Evolutionary conservation across 2,329 filamentous ascomycete species (phyloP), one percentile per base, ranked within the genome.

Genomic region (Davidsoniella virescens): DNA sequence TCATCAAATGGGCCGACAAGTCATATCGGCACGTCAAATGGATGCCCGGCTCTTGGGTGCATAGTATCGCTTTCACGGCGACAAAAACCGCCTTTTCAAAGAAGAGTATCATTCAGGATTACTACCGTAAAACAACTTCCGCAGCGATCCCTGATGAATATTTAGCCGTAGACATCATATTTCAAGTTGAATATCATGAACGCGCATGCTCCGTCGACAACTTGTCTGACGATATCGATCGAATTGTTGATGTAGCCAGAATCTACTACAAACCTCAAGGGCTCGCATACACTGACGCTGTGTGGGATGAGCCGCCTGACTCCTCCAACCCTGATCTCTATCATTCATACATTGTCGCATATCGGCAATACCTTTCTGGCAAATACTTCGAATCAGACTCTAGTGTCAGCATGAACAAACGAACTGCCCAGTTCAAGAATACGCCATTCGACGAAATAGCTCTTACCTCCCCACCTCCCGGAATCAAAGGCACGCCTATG

Each of bases 181-280:
- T 98, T 44, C 76, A 85, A 53, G 81, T 93, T 45, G 78, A 78
- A 52, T 75, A 75, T 56, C 69, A 62, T 18, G 60, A 64, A 4
- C 57, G 59, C 0, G 56, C 76, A 39, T 69, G 76, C 5, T 65
- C 53, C 5, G 65, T 76, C 9, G 72, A 73, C 29, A 78, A 74
- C 23, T 78, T 83, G 56, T 76, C 81, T 47, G 72, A 82, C 14
- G 86, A 92, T 58, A 70, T 87, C 54, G 73, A 73, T 37, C 78
- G 83, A 4, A 79, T 90, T 39, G 72, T 75, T 33, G 75, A 87
- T 56, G 78, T 98, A 18, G 72, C 78, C 46, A 74, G 79, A 57
- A 81, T 87, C 0, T 75, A 82, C 46, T 84, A 94, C 65, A 98
- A 98, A 62, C 96, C 88, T 63, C 87, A 93, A 63, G 92, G 92